These are phyloP conservation scores for Lichenothelia convexa DNA, from an alignment of 495 filamentous ascomycete species.

Conservation along the genomic window DNA sequence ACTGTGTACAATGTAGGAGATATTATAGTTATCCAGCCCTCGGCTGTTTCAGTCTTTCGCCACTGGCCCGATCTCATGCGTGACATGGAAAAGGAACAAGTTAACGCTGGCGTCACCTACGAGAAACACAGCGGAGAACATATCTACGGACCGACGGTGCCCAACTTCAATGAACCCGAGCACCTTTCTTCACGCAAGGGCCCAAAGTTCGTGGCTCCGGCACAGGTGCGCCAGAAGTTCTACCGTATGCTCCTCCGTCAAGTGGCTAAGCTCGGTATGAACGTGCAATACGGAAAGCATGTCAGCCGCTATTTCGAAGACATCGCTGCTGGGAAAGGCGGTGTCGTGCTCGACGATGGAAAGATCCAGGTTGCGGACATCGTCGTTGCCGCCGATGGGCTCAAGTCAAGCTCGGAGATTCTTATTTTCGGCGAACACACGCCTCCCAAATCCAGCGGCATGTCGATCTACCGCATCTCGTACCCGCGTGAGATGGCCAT, in stretches of 20 bases:
- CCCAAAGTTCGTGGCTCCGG: constrained; percentile 19
- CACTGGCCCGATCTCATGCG: constrained; percentile 43
- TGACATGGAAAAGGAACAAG: constrained; percentile 27
- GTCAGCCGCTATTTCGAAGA: constrained; percentile 34
- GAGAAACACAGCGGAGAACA: constrained; percentile 33
- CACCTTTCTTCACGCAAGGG: too few relatives aligned
- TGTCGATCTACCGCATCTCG: constrained; percentile 36
- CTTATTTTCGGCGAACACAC: constrained; percentile 34
- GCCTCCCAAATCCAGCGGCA: constrained; percentile 26
- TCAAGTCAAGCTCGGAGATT: constrained; percentile 32
- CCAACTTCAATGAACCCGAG: too few relatives aligned
- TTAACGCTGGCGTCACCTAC: constrained; percentile 30
- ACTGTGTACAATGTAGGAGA: too few relatives aligned
- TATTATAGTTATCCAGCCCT: constrained; percentile 32
- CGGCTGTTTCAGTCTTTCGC: constrained; percentile 30
- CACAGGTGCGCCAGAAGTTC: constrained; percentile 30
- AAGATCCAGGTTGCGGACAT: constrained; percentile 33
- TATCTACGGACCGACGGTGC: constrained; percentile 17
- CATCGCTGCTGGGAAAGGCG: constrained; percentile 20
- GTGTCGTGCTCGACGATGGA: constrained; percentile 30
- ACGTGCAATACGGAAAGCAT: constrained; percentile 31
- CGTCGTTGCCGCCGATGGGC: constrained; percentile 41
- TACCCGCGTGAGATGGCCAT: constrained; percentile 22
- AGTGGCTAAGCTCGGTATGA: constrained; percentile 28
- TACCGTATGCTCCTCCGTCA: constrained; percentile 37